These are phyloP conservation scores for Clohesyomyces aquaticus DNA, from an alignment of 495 filamentous ascomycete species.

Conservation along the genomic window DNA sequence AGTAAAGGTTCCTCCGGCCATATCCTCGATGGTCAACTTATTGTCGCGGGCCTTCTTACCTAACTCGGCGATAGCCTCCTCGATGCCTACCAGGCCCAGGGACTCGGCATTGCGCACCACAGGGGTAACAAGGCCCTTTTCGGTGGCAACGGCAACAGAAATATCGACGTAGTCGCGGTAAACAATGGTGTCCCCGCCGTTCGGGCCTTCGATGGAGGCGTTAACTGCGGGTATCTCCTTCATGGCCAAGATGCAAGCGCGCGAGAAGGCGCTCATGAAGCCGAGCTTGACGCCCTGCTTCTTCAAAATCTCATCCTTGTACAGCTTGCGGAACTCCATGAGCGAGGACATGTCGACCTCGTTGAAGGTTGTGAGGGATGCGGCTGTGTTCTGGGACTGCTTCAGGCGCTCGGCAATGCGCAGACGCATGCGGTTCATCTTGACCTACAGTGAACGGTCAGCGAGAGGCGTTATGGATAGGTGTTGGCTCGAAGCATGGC, in stretches of 20 bases:
- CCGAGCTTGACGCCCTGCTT: slow-evolving; percentile 97
- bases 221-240: slow-evolving; percentile 94
- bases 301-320: slow-evolving; percentile 95
- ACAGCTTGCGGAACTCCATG: slow-evolving; percentile 94
- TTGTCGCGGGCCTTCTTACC: slow-evolving; percentile 97
- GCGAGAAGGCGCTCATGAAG: slow-evolving; percentile 97
- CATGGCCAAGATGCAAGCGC: slow-evolving; percentile 90
- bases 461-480: no score
- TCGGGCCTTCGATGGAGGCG: slow-evolving; percentile 93
- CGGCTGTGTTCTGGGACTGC: slow-evolving; percentile 98
- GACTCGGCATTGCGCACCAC: slow-evolving; percentile 92
- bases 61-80: slow-evolving; percentile 88
- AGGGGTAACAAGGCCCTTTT: slow-evolving; percentile 95
- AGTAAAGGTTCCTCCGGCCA: slow-evolving; percentile 98
- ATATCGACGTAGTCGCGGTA: slow-evolving; percentile 98
- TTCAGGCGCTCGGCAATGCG: slow-evolving; percentile 96
- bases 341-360: slow-evolving; percentile 99
- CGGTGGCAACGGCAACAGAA: slow-evolving; percentile 94
- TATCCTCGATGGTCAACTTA: slow-evolving; percentile 98
- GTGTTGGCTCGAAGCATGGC: background rate
- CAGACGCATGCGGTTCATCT: slow-evolving; percentile 99
- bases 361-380: slow-evolving; percentile 97
- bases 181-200: slow-evolving; percentile 95
- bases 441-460: slow-evolving; percentile 63
- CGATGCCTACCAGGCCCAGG: slow-evolving; percentile 85